Percentiles rank a stretch among this genome's conserved stretches.
These are phyloP conservation scores for Vanrija sp. DNA, from an alignment of 1,284 basidiomycete species.

Conservation along the genomic window DNA sequence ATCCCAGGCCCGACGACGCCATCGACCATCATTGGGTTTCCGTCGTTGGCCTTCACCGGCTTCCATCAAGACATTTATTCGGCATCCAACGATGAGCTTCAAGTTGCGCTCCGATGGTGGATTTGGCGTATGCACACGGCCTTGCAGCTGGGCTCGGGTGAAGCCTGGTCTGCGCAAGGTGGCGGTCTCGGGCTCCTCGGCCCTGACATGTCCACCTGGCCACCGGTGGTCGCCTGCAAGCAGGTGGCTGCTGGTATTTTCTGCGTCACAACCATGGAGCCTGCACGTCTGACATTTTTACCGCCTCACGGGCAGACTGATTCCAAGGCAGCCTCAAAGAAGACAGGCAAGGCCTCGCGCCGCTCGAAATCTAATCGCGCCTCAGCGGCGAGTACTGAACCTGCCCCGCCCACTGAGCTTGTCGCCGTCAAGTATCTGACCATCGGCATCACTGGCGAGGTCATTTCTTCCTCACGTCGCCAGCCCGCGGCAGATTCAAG, in stretches of 20 bases:
- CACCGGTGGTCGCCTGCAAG: conserved; percentile 13
- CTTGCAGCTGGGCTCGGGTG: conserved; percentile 20
- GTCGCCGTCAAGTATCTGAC: not conserved
- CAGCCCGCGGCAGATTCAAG: fast-evolving
- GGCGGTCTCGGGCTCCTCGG: conserved; percentile 18
- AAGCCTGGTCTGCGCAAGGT: conserved; percentile 23
- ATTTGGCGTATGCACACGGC: conserved; percentile 24
- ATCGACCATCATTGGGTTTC: too few relatives aligned
- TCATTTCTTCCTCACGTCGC: not conserved
- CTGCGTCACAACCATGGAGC: conserved; percentile 1
- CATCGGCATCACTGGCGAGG: conserved; percentile 8
- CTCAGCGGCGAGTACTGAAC: too few relatives aligned
- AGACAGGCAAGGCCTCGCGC: not conserved
- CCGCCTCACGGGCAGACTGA: too few relatives aligned
- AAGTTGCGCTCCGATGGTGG: conserved; percentile 30
- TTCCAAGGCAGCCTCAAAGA: not conserved
- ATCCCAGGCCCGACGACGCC: not conserved
- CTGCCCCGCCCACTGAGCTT: too few relatives aligned
- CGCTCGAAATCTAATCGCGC: too few relatives aligned
- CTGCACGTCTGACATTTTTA: too few relatives aligned
- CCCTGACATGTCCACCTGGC: conserved; percentile 27
- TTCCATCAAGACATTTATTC: conserved; percentile 17
- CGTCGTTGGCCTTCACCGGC: conserved; percentile 19
- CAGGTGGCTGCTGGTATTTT: conserved; percentile 18
- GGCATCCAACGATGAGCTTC: conserved; percentile 13